These are phyloP conservation scores for Crucihimalaya himalaica DNA, from an alignment of 345 rosid species.

Conservation along the genomic window DNA sequence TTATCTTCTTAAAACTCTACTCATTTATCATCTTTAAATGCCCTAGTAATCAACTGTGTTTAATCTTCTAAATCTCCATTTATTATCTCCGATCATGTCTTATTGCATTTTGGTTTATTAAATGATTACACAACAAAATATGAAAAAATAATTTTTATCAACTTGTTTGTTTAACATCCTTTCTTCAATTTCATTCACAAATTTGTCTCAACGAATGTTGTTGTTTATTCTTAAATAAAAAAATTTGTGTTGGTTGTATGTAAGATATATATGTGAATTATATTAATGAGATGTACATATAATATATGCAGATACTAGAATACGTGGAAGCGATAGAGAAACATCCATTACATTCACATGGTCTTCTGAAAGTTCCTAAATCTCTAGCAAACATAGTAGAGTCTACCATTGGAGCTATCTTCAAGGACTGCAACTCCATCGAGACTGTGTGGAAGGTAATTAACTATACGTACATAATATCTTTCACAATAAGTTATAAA, in stretches of 20 bases:
- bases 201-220: neutral
- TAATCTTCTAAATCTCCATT: neutral
- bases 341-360: slow-evolving; percentile 61
- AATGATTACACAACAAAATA: neutral
- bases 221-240: neutral
- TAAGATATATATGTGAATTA: neutral
- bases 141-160: neutral
- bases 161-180: neutral
- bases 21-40: neutral
- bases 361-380: slow-evolving; percentile 57
- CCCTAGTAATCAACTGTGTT: neutral
- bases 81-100: neutral
- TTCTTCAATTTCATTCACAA: neutral
- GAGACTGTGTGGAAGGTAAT: slow-evolving; percentile 61
- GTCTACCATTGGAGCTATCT: slow-evolving; percentile 59
- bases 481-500: neutral
- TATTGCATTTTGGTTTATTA: neutral
- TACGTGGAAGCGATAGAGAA: slow-evolving; percentile 47
- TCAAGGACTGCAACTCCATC: slow-evolving; percentile 43
- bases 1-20: neutral
- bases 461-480: neutral
- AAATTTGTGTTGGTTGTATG: neutral
- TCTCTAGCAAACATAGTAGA: slow-evolving; percentile 66
- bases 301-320: slow-evolving; percentile 44
- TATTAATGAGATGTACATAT: neutral